A percentile compares a stretch with the other conserved stretches of the same genome.
Evolutionary conservation across 2,329 filamentous ascomycete species (phyloP).

Genomic region (Ophiocordyceps camponoti-saundersi): DNA sequence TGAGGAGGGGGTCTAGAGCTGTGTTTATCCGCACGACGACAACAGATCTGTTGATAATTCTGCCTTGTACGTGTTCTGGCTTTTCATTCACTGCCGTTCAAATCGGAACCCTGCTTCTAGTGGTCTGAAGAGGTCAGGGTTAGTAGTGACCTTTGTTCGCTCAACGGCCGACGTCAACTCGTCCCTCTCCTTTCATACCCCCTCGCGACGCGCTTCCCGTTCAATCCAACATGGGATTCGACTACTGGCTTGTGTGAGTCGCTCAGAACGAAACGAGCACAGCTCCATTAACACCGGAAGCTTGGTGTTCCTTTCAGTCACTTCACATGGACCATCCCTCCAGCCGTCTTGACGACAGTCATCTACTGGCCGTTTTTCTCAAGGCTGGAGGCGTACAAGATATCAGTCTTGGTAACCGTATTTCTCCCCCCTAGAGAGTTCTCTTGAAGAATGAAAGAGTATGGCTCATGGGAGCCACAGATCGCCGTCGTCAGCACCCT

Average conservation of each 20-base stretch:
- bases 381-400: not conserved
- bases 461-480: not conserved
- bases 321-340: not conserved
- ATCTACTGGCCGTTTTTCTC: not conserved
- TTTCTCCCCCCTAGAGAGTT: not conserved
- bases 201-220: not conserved
- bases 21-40: no score
- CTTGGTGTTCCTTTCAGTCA: no score
- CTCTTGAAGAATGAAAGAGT: not conserved
- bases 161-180: no score
- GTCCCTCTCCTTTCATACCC: not conserved
- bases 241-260: not conserved
- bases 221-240: not conserved
- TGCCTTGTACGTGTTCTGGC: no score
- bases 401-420: not conserved
- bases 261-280: no score
- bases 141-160: no score
- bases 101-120: no score
- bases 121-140: no score
- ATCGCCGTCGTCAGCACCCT: conserved; percentile 48
- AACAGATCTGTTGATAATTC: no score
- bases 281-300: no score
- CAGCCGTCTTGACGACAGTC: not conserved
- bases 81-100: no score
- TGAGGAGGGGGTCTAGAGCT: no score